Evolutionary conservation across 106 monocot genomes (phyloP).

Genomic region (Dioscorea alata): DNA sequence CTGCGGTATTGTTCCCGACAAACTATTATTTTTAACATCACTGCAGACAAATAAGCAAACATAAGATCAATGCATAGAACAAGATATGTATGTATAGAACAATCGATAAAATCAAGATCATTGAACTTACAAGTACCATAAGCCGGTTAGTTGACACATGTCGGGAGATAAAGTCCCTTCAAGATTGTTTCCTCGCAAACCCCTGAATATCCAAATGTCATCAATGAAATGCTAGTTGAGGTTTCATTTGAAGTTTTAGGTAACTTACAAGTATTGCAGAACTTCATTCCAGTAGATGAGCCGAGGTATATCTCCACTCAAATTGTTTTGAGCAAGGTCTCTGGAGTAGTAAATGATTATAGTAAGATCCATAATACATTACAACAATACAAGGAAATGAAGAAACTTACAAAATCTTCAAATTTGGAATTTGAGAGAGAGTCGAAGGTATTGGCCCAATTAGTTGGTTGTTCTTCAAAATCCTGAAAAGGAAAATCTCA

Average conservation of each 20-base stretch:
- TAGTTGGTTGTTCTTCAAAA: slow-evolving; percentile 82
- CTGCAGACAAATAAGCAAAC: slow-evolving; percentile 20
- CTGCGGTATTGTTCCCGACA: slow-evolving; percentile 78
- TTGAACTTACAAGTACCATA: slow-evolving; percentile 87
- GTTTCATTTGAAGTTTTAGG: background rate
- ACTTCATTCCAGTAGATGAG: slow-evolving; percentile 99
- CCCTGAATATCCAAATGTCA: slow-evolving; percentile 26
- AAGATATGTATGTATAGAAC: background rate
- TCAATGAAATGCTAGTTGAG: background rate
- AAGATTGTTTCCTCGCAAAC: slow-evolving; percentile 72
- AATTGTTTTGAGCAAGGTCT: slow-evolving; percentile 87
- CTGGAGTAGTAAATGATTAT: slow-evolving; percentile 19
- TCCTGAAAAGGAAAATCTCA: slow-evolving; percentile 25
- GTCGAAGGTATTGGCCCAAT: slow-evolving; percentile 89
- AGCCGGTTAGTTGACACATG: slow-evolving; percentile 87
- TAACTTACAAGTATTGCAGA: slow-evolving; percentile 76
- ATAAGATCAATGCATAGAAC: background rate
- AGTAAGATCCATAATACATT: background rate
- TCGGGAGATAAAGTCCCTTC: slow-evolving; percentile 80
- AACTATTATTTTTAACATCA: slow-evolving; percentile 94
- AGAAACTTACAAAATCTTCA: slow-evolving; percentile 68
- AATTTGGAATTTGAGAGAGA: slow-evolving; percentile 87
- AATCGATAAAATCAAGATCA: background rate
- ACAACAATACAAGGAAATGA: background rate
- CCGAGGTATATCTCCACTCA: slow-evolving; percentile 88